Percentiles rank a stretch among this genome's conserved stretches.
These are phyloP conservation scores for Euphorbia corollata DNA, from an alignment of 441 rosid species.

Conservation along the genomic window DNA sequence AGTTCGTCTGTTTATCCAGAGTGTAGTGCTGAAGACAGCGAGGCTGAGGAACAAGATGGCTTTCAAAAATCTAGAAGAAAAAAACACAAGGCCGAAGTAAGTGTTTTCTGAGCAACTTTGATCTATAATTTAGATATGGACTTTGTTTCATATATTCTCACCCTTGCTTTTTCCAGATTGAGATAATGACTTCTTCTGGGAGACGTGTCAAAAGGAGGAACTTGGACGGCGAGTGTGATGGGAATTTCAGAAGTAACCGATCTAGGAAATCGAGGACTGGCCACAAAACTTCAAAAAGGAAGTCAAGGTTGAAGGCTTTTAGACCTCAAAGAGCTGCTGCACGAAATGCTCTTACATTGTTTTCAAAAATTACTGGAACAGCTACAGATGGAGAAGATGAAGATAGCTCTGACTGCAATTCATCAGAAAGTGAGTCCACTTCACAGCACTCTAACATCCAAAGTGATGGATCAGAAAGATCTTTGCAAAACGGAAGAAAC, in stretches of 20 bases:
- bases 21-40: constrained; percentile 61
- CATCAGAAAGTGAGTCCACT: constrained; percentile 65
- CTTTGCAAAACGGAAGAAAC: constrained; percentile 39
- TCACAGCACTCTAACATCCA: constrained; percentile 48
- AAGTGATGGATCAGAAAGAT: constrained; percentile 60
- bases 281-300: constrained; percentile 47
- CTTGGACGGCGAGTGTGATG: constrained; percentile 60
- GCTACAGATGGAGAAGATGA: constrained; percentile 72
- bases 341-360: constrained; percentile 77
- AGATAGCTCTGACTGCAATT: constrained; percentile 52
- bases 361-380: constrained; percentile 76
- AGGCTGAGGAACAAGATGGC: constrained; percentile 50
- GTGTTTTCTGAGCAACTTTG: constrained; percentile 18
- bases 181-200: constrained; percentile 87
- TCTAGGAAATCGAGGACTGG: constrained; percentile 48
- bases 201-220: constrained; percentile 87
- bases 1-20: constrained; percentile 53
- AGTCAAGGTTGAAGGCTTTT: constrained; percentile 52
- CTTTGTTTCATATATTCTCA: constrained; percentile 5
- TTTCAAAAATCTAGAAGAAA: constrained; percentile 68
- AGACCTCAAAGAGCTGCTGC: constrained; percentile 98
- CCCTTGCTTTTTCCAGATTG: constrained; percentile 31
- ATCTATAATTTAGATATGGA: constrained; percentile 8
- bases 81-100: constrained; percentile 64
- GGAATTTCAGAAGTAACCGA: constrained; percentile 37